Conservation (phyloP, 441 rosid species). For the Lepidium campestre region DNA sequence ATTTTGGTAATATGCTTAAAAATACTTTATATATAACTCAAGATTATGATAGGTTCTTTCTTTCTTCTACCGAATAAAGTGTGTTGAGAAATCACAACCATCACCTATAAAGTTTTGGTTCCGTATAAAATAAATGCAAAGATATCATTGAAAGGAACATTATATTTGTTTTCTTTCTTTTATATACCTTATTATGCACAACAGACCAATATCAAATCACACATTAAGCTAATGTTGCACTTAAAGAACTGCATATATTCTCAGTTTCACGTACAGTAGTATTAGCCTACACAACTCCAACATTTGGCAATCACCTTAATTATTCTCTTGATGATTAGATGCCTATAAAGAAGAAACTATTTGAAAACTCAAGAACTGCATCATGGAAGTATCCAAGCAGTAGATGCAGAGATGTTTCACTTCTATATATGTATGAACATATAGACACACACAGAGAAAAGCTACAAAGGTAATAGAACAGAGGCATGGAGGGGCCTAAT, state of each 20-base stretch:
- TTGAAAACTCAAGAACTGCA: neutral
- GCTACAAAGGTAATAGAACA: constrained; percentile 4
- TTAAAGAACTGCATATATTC: constrained; percentile 27
- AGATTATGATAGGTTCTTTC: constrained; percentile 30
- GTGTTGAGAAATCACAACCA: constrained; percentile 31
- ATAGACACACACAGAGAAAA: constrained; percentile 9
- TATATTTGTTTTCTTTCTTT: constrained; percentile 23
- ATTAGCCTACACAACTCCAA: constrained; percentile 13
- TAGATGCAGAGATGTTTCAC: neutral
- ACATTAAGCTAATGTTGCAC: constrained; percentile 11
- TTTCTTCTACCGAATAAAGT: constrained; percentile 28
- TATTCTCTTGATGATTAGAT: neutral
- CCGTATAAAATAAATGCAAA: constrained; percentile 26
- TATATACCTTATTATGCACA: neutral
- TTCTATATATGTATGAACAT: constrained; percentile 3
- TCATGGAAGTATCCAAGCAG: neutral
- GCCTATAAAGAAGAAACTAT: neutral
- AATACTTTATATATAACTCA: constrained; percentile 14
- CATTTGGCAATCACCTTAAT: neutral
- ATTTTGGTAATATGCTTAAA: constrained; percentile 25
- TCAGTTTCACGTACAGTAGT: constrained; percentile 5
- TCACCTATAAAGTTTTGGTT: constrained; percentile 24
- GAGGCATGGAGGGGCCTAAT: constrained; percentile 17
- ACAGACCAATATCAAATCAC: constrained; percentile 22
- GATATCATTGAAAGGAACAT: constrained; percentile 30